A percentile compares a stretch with the other conserved stretches of the same genome.
phyloP scores from a whole-genome alignment of 2,329 filamentous ascomycete genomes.

The Escovopsis weberi region DNA sequence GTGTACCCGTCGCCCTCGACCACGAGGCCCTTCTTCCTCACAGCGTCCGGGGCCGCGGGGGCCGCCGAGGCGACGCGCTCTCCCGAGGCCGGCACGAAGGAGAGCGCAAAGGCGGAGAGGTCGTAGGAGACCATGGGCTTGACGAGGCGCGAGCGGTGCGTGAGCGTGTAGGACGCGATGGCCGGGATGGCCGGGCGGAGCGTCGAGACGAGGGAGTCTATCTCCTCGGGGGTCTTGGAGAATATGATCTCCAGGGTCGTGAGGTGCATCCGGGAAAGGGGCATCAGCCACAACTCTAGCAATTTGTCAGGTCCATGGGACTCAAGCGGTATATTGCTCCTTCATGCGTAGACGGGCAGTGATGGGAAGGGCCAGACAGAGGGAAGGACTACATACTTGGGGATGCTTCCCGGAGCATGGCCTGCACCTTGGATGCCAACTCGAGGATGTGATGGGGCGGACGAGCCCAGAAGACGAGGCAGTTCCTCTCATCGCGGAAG shows the following conservation, averaged over 20 bases:
- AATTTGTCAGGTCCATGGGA: background rate
- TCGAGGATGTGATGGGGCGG: conserved; percentile 58
- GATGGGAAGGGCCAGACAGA: no score
- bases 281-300: conserved; percentile 58
- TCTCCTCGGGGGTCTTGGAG: conserved; percentile 55
- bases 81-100: conserved; percentile 66
- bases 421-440: conserved; percentile 56
- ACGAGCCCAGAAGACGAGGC: conserved; percentile 77
- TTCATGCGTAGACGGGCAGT: background rate
- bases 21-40: conserved; percentile 8
- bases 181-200: conserved; percentile 41
- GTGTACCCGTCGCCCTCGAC: conserved; percentile 53
- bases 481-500: conserved; percentile 64
- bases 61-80: conserved; percentile 31
- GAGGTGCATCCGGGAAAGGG: conserved; percentile 62
- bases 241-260: conserved; percentile 78
- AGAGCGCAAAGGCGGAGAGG: conserved; percentile 69
- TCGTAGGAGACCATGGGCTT: conserved; percentile 78
- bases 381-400: conserved; percentile 43
- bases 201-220: conserved; percentile 43
- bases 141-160: conserved; percentile 58
- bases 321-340: background rate
- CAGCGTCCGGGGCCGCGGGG: conserved; percentile 22
- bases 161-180: conserved; percentile 51
- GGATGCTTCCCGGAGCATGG: conserved; percentile 45